Base-by-base conservation (phyloP, 2,329 filamentous ascomycete genomes). In the Penicillium corylophilum region DNA sequence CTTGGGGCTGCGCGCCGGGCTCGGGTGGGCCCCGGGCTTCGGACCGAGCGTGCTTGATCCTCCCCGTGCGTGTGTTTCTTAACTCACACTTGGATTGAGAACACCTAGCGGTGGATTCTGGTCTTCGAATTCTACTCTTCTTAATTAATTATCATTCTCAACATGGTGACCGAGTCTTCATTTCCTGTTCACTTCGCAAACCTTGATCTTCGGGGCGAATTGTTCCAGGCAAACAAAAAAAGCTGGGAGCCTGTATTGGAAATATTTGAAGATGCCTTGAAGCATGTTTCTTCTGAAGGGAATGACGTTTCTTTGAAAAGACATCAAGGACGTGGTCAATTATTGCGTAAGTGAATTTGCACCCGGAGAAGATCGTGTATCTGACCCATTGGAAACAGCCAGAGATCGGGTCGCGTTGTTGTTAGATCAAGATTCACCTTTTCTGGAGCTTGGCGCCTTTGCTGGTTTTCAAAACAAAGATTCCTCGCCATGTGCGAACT, bases 371-470 rank as follows among this genome's bases (percentile, higher is more conserved):
- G 4, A n/a, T 16, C 16, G 35, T 6, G 20, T 36, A 18, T 20
- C 35, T 38, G 18, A 38, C 35, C 5, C 16, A 18, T 33, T 23
- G 40, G 29, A 15, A 16, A 41, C 31, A 74, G 73, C 72, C 6
- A 57, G 73, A 45, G 73, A 75, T 48, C 61, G 73, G 28, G 62
- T 76, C 22, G 60, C 69, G 0, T 57, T 76, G 10, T 46, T 74
- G 0, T 52, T 74, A 12, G 73, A 76, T 46, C 57, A 65, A 16
- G 71, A 69, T 28, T 73, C 71, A 2, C 70, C 73, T 2, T 75
- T 75, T 49, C 59, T 75, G 1, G 73, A 76, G 33, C 59, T 76
- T 4, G 62, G 70, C 5, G 44, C 65, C 0, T 74, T 75, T 54
- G 69, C 72, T 1, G 73, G 73, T 0, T 71, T 65, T 49, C 50